These are phyloP conservation scores for Gautieria morchelliformis DNA, from an alignment of 768 basidiomycete species.

Conservation along the genomic window DNA sequence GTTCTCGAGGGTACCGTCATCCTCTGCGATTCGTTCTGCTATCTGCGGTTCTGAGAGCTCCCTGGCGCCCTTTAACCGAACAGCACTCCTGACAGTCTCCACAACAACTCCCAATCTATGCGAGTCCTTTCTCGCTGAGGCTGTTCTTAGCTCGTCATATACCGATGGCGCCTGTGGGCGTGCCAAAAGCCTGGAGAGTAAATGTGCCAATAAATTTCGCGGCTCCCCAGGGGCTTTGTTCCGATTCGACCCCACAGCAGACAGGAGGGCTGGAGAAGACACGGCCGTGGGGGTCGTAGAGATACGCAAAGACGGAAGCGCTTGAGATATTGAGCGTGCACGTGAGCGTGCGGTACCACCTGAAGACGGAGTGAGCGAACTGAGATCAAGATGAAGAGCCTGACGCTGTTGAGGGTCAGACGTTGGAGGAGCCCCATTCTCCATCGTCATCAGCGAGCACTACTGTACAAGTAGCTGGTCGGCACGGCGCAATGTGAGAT, in stretches of 20 bases:
- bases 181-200: constrained; percentile 52
- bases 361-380: background rate
- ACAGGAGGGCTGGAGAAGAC: constrained; percentile 8
- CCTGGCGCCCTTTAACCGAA: constrained; percentile 20
- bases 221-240: constrained; percentile 48
- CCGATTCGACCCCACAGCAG: constrained; percentile 9
- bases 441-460: background rate
- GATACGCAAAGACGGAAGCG: constrained; percentile 18
- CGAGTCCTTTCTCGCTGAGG: constrained; percentile 18
- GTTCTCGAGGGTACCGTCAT: constrained; percentile 19
- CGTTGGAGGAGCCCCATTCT: background rate
- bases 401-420: background rate
- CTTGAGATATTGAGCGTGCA: background rate
- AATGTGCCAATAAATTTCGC: constrained; percentile 56
- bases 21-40: constrained; percentile 42
- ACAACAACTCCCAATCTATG: constrained; percentile 33
- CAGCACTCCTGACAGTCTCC: constrained; percentile 29
- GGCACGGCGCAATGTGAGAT: background rate
- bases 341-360: background rate
- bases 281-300: constrained; percentile 19
- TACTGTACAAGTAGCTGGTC: background rate
- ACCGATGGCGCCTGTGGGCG: constrained; percentile 46
- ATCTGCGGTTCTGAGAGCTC: constrained; percentile 8
- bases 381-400: background rate
- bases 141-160: constrained; percentile 31